phyloP scores from a whole-genome alignment of 768 basidiomycete species.

The Coprinopsis strossmayeri region DNA sequence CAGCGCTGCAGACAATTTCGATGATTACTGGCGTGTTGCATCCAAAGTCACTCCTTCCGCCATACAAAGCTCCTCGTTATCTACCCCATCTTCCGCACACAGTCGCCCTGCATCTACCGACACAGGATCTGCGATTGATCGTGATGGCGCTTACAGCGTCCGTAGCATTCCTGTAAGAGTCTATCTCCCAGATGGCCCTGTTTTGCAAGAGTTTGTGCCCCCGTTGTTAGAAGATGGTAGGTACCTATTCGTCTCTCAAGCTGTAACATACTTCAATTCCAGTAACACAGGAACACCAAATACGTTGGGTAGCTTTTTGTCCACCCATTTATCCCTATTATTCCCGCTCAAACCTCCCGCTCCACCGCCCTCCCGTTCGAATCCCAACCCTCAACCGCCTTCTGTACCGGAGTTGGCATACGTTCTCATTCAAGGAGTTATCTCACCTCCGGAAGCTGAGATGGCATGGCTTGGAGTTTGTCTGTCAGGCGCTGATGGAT shows the following conservation, averaged over 20 bases:
- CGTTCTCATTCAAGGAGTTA: constrained; percentile 80
- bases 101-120: constrained; percentile 61
- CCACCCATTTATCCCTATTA: constrained; percentile 71
- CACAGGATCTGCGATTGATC: constrained; percentile 44
- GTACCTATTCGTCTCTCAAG: constrained; percentile 17
- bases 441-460: constrained; percentile 78
- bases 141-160: constrained; percentile 83
- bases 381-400: constrained; percentile 30
- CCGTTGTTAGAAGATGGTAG: constrained; percentile 74
- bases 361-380: constrained; percentile 34
- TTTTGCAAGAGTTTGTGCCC: constrained; percentile 84
- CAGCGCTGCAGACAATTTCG: constrained; percentile 74
- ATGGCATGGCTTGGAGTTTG: constrained; percentile 94
- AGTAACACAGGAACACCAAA: constrained; percentile 72
- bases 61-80: constrained; percentile 52
- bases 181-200: constrained; percentile 86
- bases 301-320: constrained; percentile 64
- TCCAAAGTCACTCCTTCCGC: constrained; percentile 89
- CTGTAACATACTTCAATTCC: constrained; percentile 5
- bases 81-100: constrained; percentile 55
- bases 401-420: constrained; percentile 54
- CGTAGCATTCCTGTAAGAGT: constrained; percentile 85
- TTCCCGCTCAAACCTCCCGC: constrained; percentile 52
- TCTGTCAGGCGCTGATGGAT: constrained; percentile 90
- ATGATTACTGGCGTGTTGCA: constrained; percentile 91